These are phyloP conservation scores for Cladosporium sp. DNA, from an alignment of 2,329 filamentous ascomycete species.

Conservation along the genomic window DNA sequence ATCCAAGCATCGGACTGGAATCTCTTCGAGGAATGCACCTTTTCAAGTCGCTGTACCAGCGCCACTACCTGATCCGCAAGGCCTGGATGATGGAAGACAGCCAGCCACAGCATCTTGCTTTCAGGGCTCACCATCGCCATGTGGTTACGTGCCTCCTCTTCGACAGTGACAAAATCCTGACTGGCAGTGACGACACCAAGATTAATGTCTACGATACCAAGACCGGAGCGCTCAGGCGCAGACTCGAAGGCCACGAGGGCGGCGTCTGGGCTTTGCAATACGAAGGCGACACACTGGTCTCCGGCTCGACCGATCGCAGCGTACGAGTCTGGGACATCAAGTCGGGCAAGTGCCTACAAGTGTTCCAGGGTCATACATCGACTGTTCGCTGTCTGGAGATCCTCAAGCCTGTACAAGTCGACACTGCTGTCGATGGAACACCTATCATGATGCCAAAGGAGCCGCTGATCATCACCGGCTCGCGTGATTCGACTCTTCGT, in stretches of 20 bases:
- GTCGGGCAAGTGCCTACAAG: slow-evolving; percentile 83
- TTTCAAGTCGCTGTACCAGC: slow-evolving; percentile 92
- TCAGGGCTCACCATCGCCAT: slow-evolving; percentile 91
- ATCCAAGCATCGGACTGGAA: slow-evolving; percentile 73
- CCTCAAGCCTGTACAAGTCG: slow-evolving; percentile 76
- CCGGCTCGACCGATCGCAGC: slow-evolving; percentile 90
- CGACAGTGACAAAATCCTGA: slow-evolving; percentile 96
- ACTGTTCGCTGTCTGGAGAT: slow-evolving; percentile 96
- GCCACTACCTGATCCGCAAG: slow-evolving; percentile 83
- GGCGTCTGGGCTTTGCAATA: slow-evolving; percentile 98
- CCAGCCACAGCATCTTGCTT: slow-evolving; percentile 86
- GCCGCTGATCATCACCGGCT: slow-evolving; percentile 94
- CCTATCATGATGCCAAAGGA: slow-evolving; percentile 88
- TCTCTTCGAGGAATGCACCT: slow-evolving; percentile 81
- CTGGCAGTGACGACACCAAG: slow-evolving; percentile 93
- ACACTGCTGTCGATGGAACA: slow-evolving; percentile 65
- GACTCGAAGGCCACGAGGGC: slow-evolving; percentile 88
- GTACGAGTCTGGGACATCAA: slow-evolving; percentile 99
- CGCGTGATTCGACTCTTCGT: slow-evolving; percentile 85
- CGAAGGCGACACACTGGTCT: slow-evolving; percentile 89
- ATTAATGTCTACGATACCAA: slow-evolving; percentile 98
- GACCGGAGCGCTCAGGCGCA: slow-evolving; percentile 77
- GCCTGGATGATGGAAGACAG: slow-evolving; percentile 84
- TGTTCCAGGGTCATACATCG: slow-evolving; percentile 96
- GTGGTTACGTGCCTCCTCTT: slow-evolving; percentile 98